Conservation (phyloP, 2,329 filamentous ascomycete genomes). For the Zalaria obscura region DNA sequence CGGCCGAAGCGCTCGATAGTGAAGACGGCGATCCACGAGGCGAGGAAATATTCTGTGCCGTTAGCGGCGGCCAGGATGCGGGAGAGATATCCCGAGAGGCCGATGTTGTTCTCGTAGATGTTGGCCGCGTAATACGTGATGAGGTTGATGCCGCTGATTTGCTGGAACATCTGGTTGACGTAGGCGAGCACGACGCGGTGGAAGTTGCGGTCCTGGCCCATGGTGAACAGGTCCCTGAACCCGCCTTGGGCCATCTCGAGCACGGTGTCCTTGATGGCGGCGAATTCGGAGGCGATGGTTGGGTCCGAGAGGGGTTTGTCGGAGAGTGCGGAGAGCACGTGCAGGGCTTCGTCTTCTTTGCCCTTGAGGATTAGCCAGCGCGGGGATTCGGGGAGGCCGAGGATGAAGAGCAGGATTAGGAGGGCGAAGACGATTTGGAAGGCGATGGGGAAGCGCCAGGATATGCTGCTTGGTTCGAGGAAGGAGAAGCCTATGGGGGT, state of each 20-base stretch:
- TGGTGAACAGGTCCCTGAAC: conserved; percentile 16
- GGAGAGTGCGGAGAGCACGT: conserved; percentile 33
- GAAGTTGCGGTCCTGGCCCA: conserved; percentile 18
- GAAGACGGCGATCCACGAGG: conserved; percentile 34
- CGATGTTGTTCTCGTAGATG: conserved; percentile 37
- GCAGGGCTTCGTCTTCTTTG: conserved; percentile 35
- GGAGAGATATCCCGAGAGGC: conserved; percentile 33
- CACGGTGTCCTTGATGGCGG: conserved; percentile 39
- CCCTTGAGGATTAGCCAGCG: conserved; percentile 44
- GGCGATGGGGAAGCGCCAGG: conserved; percentile 41
- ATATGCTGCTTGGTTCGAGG: conserved; percentile 23
- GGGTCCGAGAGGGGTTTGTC: conserved; percentile 31
- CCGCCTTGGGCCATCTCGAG: conserved; percentile 25
- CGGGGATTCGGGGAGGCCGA: conserved; percentile 39
- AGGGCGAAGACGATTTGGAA: conserved; percentile 40
- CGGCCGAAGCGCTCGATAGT: conserved; percentile 38
- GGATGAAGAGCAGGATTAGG: conserved; percentile 31
- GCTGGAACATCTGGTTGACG: conserved; percentile 21
- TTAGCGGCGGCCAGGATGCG: conserved; percentile 39
- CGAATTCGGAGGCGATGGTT: conserved; percentile 32
- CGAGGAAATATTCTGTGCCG: conserved; percentile 39
- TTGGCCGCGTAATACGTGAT: conserved; percentile 28
- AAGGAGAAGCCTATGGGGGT: conserved; percentile 9
- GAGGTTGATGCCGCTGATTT: conserved; percentile 14
- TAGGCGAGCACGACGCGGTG: conserved; percentile 19